Percentiles rank a stretch among this genome's conserved stretches.
These are phyloP conservation scores for Kwoniella dendrophila DNA, from an alignment of 768 basidiomycete genomes.

Conservation along the genomic window DNA sequence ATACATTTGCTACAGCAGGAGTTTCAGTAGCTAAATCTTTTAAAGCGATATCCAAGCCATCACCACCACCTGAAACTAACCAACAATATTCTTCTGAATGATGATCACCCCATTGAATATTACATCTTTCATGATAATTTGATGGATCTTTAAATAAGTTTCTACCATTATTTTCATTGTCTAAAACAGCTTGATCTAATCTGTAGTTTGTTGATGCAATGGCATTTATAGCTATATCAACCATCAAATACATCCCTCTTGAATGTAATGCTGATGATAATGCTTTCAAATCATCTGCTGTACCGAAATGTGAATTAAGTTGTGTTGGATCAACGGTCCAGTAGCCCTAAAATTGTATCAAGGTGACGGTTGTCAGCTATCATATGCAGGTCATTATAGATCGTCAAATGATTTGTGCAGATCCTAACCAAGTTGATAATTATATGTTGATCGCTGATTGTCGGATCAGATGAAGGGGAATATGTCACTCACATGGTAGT, in stretches of 20 bases:
- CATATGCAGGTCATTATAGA: too few species aligned
- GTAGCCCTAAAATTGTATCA: too few species aligned
- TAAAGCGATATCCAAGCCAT: slow-evolving; percentile 30
- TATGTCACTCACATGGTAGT: slow-evolving; percentile 49
- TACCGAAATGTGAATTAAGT: slow-evolving; percentile 54
- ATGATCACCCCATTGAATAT: slow-evolving; percentile 37
- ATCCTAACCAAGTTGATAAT: background rate
- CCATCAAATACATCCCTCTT: slow-evolving; percentile 56
- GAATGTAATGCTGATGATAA: slow-evolving; percentile 48
- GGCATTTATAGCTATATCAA: slow-evolving; percentile 48
- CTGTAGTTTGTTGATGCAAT: slow-evolving; percentile 26
- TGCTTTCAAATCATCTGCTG: slow-evolving; percentile 50
- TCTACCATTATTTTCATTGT: slow-evolving; percentile 22
- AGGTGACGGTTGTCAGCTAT: too few species aligned
- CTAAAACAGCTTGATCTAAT: slow-evolving; percentile 30
- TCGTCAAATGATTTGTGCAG: background rate
- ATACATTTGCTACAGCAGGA: slow-evolving; percentile 26
- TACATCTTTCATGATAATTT: slow-evolving; percentile 39
- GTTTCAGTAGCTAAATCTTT: slow-evolving; percentile 40
- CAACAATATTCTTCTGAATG: slow-evolving; percentile 38
- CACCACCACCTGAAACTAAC: slow-evolving; percentile 28
- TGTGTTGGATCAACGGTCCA: slow-evolving; percentile 50
- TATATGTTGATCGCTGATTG: background rate
- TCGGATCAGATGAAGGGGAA: background rate
- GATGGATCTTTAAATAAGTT: slow-evolving; percentile 38